These are phyloP conservation scores for Astrothelium subdiscretum DNA, from an alignment of 495 filamentous ascomycete genomes.

Conservation along the genomic window DNA sequence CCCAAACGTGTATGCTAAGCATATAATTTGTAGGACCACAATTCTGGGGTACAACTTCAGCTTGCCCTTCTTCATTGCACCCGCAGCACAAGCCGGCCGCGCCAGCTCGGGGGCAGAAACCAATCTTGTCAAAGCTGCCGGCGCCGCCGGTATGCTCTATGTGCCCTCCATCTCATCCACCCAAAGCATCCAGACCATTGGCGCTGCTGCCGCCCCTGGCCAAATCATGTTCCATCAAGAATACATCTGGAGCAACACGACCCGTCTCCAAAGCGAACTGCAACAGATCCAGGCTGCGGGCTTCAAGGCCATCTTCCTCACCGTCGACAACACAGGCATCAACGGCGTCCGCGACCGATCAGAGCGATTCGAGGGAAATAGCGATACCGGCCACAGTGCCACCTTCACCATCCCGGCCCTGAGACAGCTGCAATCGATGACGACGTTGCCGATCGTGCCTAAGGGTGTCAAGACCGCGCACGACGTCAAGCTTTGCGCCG, in stretches of 20 bases:
- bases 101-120: constrained; percentile 27
- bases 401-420: background rate
- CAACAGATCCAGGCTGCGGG: constrained; percentile 22
- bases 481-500: constrained; percentile 29
- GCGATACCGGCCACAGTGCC: constrained; percentile 4
- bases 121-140: constrained; percentile 28
- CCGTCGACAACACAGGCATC: constrained; percentile 28
- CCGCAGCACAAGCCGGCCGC: constrained; percentile 14
- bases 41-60: constrained; percentile 3
- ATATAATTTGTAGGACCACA: background rate
- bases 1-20: background rate
- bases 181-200: constrained; percentile 29
- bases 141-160: constrained; percentile 29
- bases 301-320: constrained; percentile 32
- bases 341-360: constrained; percentile 31
- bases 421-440: constrained; percentile 25
- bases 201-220: constrained; percentile 19
- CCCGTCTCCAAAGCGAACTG: constrained; percentile 22
- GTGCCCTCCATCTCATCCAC: constrained; percentile 21
- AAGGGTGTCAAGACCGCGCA: constrained; percentile 35
- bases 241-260: constrained; percentile 31
- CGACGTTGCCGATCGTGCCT: constrained; percentile 16
- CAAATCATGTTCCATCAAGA: constrained; percentile 26
- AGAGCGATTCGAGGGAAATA: constrained; percentile 26
- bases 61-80: constrained; percentile 3